Conservation (phyloP, 768 basidiomycete genomes). For the Trametes gibbosa region DNA sequence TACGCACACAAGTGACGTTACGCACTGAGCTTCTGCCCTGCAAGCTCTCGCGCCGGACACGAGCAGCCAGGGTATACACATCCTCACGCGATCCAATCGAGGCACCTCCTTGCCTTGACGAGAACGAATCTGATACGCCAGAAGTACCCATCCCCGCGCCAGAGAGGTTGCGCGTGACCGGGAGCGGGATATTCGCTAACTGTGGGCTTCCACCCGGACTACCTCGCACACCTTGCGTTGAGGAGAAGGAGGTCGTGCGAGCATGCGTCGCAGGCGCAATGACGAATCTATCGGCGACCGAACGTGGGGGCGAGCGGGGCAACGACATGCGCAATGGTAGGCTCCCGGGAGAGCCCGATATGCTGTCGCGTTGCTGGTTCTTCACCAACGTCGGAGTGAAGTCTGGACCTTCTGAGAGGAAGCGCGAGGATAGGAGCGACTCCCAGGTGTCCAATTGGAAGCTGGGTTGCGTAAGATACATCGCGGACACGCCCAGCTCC, state of each 20-base stretch:
- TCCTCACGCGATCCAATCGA: conserved; percentile 39
- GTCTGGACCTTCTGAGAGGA: conserved; percentile 61
- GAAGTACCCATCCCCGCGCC: conserved; percentile 33
- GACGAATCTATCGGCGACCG: conserved; percentile 47
- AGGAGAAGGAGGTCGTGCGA: conserved; percentile 38
- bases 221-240: conserved; percentile 5
- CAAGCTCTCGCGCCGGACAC: conserved; percentile 51
- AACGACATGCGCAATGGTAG: conserved; percentile 41
- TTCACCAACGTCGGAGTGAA: conserved; percentile 73
- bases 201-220: conserved; percentile 32
- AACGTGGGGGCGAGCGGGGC: conserved; percentile 45
- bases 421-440: conserved; percentile 68
- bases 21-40: conserved; percentile 33
- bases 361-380: conserved; percentile 59
- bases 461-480: conserved; percentile 63
- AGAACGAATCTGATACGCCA: conserved; percentile 41
- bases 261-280: conserved; percentile 27
- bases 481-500: conserved; percentile 55
- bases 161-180: conserved; percentile 35
- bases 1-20: neutral
- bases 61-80: conserved; percentile 36
- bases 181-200: conserved; percentile 34
- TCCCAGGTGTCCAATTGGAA: conserved; percentile 79
- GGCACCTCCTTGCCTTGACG: conserved; percentile 36
- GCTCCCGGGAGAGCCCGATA: conserved; percentile 42